phyloP scores from a whole-genome alignment of 2,329 filamentous ascomycete species.

The Diaporthe citriasiana region DNA sequence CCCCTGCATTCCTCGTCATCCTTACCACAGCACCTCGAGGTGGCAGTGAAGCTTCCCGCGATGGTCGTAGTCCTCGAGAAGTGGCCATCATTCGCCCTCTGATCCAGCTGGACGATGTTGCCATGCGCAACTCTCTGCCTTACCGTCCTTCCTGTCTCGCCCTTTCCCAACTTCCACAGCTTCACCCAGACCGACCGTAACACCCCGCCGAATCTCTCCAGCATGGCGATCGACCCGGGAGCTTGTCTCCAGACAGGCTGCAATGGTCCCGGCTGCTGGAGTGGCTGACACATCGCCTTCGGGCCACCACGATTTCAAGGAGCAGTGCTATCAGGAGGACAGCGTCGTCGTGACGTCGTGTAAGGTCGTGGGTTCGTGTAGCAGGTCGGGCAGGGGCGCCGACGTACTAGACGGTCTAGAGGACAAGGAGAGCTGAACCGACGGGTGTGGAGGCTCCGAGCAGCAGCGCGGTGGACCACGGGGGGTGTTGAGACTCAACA shows the following conservation, averaged over 20 bases:
- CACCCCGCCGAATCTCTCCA: slow-evolving; percentile 68
- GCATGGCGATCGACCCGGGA: slow-evolving; percentile 75
- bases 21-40: slow-evolving; percentile 9
- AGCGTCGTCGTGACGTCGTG: slow-evolving; percentile 67
- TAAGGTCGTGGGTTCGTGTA: slow-evolving; percentile 67
- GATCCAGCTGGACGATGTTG: not conserved
- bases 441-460: not conserved
- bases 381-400: slow-evolving; percentile 64
- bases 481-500: slow-evolving; percentile 54
- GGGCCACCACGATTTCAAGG: slow-evolving; percentile 75
- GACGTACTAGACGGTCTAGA: slow-evolving; percentile 72
- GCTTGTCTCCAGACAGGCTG: slow-evolving; percentile 64
- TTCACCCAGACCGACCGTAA: slow-evolving; percentile 58
- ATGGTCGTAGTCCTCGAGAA: slow-evolving; percentile 34
- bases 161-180: slow-evolving; percentile 59
- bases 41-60: slow-evolving; percentile 2
- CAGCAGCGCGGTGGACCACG: slow-evolving; percentile 50
- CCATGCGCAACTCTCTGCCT: not conserved
- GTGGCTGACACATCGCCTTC: slow-evolving; percentile 72
- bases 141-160: slow-evolving; percentile 32
- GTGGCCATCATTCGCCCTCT: not conserved
- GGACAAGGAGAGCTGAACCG: slow-evolving; percentile 61
- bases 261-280: slow-evolving; percentile 70
- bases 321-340: slow-evolving; percentile 74
- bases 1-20: not conserved